phyloP scores from a whole-genome alignment of 169 alveolate genomes.

The Plasmodium berghei region DNA sequence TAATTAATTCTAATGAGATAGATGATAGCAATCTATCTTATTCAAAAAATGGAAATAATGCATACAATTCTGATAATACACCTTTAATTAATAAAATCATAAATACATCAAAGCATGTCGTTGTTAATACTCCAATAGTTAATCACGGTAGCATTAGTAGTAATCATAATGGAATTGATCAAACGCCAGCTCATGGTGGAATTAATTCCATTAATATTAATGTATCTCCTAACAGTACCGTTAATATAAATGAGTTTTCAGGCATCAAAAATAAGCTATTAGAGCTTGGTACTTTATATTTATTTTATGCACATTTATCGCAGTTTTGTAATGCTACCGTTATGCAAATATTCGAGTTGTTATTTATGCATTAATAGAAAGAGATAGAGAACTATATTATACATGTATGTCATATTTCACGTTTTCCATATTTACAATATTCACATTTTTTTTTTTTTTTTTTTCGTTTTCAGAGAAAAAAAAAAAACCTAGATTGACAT shows the following conservation, averaged over 20 bases:
- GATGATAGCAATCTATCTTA: conserved; percentile 15
- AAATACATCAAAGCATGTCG: background rate
- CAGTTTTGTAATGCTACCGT: background rate
- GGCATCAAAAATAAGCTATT: conserved; percentile 51
- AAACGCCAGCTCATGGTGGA: background rate
- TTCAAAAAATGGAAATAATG: conserved; percentile 15
- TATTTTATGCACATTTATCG: conserved; percentile 4
- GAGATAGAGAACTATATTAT: background rate
- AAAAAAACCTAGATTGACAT: conserved; percentile 57
- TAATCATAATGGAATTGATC: background rate
- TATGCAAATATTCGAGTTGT: background rate
- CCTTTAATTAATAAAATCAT: conserved; percentile 11
- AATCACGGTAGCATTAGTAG: background rate
- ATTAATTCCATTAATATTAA: conserved; percentile 17
- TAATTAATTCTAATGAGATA: conserved; percentile 11
- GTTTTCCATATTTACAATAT: background rate
- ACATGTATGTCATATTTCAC: background rate
- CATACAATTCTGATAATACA: background rate
- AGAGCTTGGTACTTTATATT: conserved; percentile 55
- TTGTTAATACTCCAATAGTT: background rate
- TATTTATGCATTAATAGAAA: background rate
- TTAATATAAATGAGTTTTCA: conserved; percentile 64
- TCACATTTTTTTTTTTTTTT: background rate
- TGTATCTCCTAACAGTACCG: conserved; percentile 46
- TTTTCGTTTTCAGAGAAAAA: conserved; percentile 33